Evolutionary conservation across 768 basidiomycete species (phyloP).

Genomic region (Kwoniella sp.): DNA sequence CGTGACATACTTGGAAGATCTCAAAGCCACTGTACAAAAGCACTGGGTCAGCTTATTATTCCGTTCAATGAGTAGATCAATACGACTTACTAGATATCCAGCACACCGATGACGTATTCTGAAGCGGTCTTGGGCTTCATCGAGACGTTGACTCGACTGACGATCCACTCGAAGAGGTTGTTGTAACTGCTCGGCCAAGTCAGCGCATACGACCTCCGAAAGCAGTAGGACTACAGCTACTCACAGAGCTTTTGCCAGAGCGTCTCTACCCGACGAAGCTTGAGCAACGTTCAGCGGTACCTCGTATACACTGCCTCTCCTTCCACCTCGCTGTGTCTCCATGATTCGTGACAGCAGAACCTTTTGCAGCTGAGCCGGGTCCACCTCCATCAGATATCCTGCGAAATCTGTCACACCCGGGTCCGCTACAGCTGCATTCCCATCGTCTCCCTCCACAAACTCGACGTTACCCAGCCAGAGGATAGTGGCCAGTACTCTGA

Average conservation of each 20-base stretch:
- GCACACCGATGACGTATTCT: conserved; percentile 85
- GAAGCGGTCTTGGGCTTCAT: conserved; percentile 82
- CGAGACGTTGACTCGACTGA: conserved; percentile 89
- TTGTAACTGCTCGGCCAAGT: conserved; percentile 64
- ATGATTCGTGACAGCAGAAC: conserved; percentile 80
- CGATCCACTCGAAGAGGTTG: conserved; percentile 99
- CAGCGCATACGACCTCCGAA: neutral
- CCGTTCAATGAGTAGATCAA: neutral
- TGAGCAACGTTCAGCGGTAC: conserved; percentile 90
- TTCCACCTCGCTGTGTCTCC: conserved; percentile 90
- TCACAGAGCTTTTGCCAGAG: conserved; percentile 82
- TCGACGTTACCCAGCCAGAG: conserved; percentile 97
- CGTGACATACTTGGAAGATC: conserved; percentile 71
- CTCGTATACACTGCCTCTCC: conserved; percentile 85
- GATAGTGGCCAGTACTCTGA: conserved; percentile 85
- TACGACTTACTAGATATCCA: conserved; percentile 77
- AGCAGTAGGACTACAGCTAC: conserved; percentile 5
- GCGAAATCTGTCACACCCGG: conserved; percentile 91
- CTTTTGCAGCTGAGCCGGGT: conserved; percentile 77
- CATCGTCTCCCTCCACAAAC: conserved; percentile 83
- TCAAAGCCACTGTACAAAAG: conserved; percentile 74
- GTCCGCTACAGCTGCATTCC: conserved; percentile 79
- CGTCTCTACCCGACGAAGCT: conserved; percentile 83
- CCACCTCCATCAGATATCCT: conserved; percentile 88
- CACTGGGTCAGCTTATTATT: neutral